Evolutionary conservation across 352 stramenopile species (phyloP), one percentile per base, ranked within the genome.

Genomic region (Globisporangium alternatum): DNA sequence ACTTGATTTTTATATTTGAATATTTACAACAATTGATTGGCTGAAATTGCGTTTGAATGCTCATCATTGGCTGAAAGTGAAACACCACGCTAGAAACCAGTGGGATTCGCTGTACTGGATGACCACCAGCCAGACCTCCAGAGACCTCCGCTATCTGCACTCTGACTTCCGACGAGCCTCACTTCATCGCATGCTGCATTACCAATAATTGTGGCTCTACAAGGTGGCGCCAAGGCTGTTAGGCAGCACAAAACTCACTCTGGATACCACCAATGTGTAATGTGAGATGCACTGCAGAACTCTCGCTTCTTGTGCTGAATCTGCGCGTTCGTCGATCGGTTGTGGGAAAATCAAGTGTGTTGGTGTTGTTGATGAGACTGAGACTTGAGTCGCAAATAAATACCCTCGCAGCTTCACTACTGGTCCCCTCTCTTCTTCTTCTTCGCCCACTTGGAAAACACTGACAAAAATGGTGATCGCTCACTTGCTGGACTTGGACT

Each of bases 381-480:
- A 41, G 35, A 41, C 35, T 15, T 15, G 15, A 41, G 7, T 56
- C 5, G 28, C 33, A 56, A 28, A 56, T 56, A 56, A 56, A 56
- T 56, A 56, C 28, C 41, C 41, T 47, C 41, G 15, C 41, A 47
- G 41, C 41, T 47, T 21, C 41, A 21, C 41, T 47, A 28, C 15
- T 56, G 49, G 22, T 33, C 4, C 49, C n/a, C 28, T 39, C 28
- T 15, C 49, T 56, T 21, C 47, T 53, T 53, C 6, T 21, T 47
- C 15, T 21, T 47, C 48, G 28, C 48, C 15, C 48, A 56, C 49
- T 56, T n/a, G 49, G 28, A 17, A 56, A 39, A 30, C 17, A 47
- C 41, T 41, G 15, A 56, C 49, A 56, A 56, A 56, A 56, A 56
- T 56, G 49, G 49, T 9, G 10, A 56, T 39, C n/a, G 5, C 28